Conservation (phyloP, 2,329 filamentous ascomycete genomes). For the Cytospora leucostoma region DNA sequence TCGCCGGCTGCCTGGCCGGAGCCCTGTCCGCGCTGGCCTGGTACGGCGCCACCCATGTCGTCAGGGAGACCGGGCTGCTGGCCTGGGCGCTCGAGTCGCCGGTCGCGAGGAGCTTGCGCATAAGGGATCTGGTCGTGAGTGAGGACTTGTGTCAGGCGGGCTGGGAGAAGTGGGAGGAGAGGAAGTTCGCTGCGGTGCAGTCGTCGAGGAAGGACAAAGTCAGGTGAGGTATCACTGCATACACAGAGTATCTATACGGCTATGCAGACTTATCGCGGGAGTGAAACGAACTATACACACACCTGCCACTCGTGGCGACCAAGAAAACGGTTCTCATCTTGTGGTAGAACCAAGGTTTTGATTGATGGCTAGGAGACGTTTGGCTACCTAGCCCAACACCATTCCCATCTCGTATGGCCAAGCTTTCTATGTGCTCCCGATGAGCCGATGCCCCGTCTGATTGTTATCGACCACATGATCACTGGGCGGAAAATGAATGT, state of each 20-base stretch:
- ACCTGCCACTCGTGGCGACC: neutral
- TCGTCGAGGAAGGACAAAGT: slow-evolving; percentile 37
- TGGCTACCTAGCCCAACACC: neutral
- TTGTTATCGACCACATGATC: slow-evolving; percentile 2
- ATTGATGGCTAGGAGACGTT: slow-evolving; percentile 13
- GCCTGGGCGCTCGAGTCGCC: slow-evolving; percentile 70
- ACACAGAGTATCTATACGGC: neutral
- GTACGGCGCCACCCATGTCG: slow-evolving; percentile 71
- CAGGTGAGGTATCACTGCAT: slow-evolving; percentile 9
- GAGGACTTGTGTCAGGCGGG: slow-evolving; percentile 90
- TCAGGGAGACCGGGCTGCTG: slow-evolving; percentile 69
- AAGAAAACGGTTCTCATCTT: neutral
- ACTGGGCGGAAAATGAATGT: slow-evolving; percentile 19
- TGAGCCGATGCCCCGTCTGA: slow-evolving; percentile 1
- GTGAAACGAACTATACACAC: neutral
- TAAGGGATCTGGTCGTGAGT: slow-evolving; percentile 81
- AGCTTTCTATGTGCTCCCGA: slow-evolving; percentile 16
- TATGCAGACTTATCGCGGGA: neutral
- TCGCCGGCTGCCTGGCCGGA: slow-evolving; percentile 76
- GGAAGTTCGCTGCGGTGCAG: slow-evolving; percentile 38
- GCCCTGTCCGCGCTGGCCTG: slow-evolving; percentile 70
- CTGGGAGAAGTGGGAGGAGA: slow-evolving; percentile 86
- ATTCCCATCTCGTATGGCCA: neutral
- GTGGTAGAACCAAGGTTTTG: neutral
- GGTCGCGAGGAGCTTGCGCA: slow-evolving; percentile 64